These are phyloP conservation scores for Passalora sequoiae DNA, from an alignment of 2,329 filamentous ascomycete genomes.

Conservation along the genomic window DNA sequence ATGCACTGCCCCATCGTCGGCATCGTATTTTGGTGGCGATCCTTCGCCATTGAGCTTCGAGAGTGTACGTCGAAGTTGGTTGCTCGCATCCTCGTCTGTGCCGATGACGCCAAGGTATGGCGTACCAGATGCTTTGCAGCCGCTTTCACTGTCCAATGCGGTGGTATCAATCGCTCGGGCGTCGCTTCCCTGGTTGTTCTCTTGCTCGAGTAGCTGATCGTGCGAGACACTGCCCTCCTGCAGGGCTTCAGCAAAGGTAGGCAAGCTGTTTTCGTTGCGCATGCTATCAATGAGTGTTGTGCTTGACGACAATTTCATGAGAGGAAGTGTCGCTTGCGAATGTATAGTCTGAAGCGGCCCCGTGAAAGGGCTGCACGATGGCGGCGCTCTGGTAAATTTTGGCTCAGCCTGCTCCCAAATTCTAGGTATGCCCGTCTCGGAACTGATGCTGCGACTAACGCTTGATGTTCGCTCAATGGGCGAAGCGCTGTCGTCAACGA, in stretches of 20 bases:
- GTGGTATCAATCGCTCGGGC: background rate
- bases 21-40: background rate
- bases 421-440: slow-evolving; percentile 3
- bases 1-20: background rate
- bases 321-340: slow-evolving; percentile 21
- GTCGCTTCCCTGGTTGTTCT: background rate
- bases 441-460: slow-evolving; percentile 15
- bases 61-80: slow-evolving; percentile 1
- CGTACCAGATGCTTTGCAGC: background rate
- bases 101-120: too few species aligned
- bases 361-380: slow-evolving; percentile 26
- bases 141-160: background rate
- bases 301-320: background rate
- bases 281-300: background rate
- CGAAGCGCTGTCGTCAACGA: too few species aligned
- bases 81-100: background rate
- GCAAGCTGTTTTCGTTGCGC: background rate
- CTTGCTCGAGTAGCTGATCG: background rate
- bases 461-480: background rate
- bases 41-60: slow-evolving; percentile 3
- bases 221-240: background rate
- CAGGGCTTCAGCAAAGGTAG: background rate
- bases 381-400: slow-evolving; percentile 8
- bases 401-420: slow-evolving; percentile 1
- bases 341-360: slow-evolving; percentile 26